Evolutionary conservation across 352 stramenopile species (phyloP).

Genomic region (Globisporangium rhizosaccharum): DNA sequence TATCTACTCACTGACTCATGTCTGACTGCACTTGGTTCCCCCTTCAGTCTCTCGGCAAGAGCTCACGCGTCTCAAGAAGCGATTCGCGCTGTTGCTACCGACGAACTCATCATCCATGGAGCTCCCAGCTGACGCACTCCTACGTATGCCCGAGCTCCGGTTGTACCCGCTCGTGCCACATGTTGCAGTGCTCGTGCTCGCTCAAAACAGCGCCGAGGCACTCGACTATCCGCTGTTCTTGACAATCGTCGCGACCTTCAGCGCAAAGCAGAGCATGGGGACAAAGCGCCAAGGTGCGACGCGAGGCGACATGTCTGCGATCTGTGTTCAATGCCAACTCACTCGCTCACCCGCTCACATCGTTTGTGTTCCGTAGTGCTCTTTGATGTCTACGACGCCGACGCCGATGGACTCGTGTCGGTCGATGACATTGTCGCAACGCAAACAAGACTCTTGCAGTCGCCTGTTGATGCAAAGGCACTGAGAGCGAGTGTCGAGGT

Average conservation of each 20-base stretch:
- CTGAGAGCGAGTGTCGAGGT: constrained; percentile 10
- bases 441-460: constrained; percentile 14
- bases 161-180: constrained; percentile 18
- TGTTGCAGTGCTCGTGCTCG: constrained; percentile 12
- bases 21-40: background rate
- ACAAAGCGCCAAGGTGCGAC: constrained; percentile 26
- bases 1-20: no score
- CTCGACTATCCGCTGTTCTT: constrained; percentile 27
- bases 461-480: background rate
- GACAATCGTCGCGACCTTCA: constrained; percentile 29
- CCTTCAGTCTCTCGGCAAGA: constrained; percentile 37
- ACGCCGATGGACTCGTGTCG: constrained; percentile 22
- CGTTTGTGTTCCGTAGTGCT: constrained; percentile 20
- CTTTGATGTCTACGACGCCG: constrained; percentile 36
- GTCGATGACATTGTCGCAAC: constrained; percentile 27
- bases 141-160: constrained; percentile 35
- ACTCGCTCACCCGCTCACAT: background rate
- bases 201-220: background rate
- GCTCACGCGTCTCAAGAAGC: constrained; percentile 30
- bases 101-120: constrained; percentile 9
- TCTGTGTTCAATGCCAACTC: background rate
- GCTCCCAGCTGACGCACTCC: constrained; percentile 5
- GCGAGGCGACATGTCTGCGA: background rate
- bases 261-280: constrained; percentile 26
- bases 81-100: constrained; percentile 30